These are phyloP conservation scores for Saturnispora diversa DNA, from an alignment of 805 yeast genomes.

Conservation along the genomic window DNA sequence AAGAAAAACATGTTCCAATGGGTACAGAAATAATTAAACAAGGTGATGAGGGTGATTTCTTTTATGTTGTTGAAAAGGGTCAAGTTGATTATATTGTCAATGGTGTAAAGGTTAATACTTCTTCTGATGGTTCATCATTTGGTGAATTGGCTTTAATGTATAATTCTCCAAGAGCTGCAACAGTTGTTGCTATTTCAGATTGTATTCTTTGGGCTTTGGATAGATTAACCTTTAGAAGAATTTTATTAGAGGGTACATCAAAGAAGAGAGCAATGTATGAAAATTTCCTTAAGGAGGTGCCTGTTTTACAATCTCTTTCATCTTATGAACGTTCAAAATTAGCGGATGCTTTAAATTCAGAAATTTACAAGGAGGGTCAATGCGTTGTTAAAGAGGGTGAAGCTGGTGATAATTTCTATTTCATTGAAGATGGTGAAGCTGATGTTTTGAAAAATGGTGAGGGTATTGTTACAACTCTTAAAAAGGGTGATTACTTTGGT, in stretches of 20 bases:
- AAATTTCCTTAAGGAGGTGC: constrained; percentile 77
- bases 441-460: constrained; percentile 55
- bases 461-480: constrained; percentile 52
- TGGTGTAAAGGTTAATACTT: constrained; percentile 58
- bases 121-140: constrained; percentile 84
- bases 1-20: constrained; percentile 54
- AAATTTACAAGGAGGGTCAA: constrained; percentile 60
- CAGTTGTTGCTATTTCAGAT: constrained; percentile 67
- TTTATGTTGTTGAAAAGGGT: constrained; percentile 81
- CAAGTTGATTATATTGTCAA: constrained; percentile 73
- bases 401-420: constrained; percentile 63
- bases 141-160: constrained; percentile 98
- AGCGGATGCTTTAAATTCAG: constrained; percentile 89
- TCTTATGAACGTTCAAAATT: constrained; percentile 80
- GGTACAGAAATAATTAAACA: constrained; percentile 70
- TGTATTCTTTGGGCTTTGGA: constrained; percentile 87
- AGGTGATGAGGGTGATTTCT: constrained; percentile 92
- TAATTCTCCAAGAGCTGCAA: constrained; percentile 96
- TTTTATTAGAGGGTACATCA: constrained; percentile 82
- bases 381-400: constrained; percentile 83
- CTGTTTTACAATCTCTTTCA: constrained; percentile 64
- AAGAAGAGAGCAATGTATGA: constrained; percentile 88
- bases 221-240: constrained; percentile 85
- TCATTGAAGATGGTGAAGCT: constrained; percentile 77
- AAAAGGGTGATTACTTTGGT: constrained; percentile 90